Percentiles rank a stretch among this genome's conserved stretches.
phyloP scores from a whole-genome alignment of 345 rosid genomes.

The Sonneratia caseolaris region DNA sequence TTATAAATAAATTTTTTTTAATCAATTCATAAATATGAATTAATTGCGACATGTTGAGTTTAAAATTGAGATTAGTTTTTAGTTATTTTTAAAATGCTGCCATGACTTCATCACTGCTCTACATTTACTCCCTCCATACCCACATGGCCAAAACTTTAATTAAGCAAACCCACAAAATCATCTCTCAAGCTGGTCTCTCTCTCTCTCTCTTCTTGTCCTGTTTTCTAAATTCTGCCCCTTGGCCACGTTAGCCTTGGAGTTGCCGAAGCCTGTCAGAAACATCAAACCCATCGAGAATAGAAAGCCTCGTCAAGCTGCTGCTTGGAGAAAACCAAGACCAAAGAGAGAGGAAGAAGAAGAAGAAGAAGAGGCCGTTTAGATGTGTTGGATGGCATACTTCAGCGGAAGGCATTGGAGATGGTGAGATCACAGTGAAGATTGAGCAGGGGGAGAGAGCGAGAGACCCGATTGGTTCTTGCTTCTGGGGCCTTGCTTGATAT shows the following conservation, averaged over 20 bases:
- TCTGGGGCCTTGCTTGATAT: conserved; percentile 23
- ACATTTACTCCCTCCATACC: conserved; percentile 53
- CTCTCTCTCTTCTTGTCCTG: conserved; percentile 4
- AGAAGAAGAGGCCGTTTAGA: background rate
- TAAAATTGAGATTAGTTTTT: no score
- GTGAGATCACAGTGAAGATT: conserved; percentile 19
- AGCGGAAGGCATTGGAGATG: conserved; percentile 29
- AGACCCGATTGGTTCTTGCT: background rate
- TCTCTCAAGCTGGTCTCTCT: conserved; percentile 17
- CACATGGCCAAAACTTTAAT: conserved; percentile 59
- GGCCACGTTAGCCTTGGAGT: conserved; percentile 17
- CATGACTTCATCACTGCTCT: conserved; percentile 61
- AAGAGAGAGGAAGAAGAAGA: background rate
- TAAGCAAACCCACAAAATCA: conserved; percentile 19
- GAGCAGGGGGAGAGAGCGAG: background rate
- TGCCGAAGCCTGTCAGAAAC: conserved; percentile 14
- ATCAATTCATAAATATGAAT: no score
- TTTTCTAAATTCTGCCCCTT: conserved; percentile 16
- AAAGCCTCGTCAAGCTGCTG: background rate
- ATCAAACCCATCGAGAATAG: conserved; percentile 20
- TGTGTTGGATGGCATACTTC: background rate
- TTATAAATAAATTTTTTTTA: background rate
- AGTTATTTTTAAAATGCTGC: background rate
- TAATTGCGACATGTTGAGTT: no score
- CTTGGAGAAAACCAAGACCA: background rate